Conservation (phyloP, 441 rosid species). For the Pelargonium fulgidum region DNA sequence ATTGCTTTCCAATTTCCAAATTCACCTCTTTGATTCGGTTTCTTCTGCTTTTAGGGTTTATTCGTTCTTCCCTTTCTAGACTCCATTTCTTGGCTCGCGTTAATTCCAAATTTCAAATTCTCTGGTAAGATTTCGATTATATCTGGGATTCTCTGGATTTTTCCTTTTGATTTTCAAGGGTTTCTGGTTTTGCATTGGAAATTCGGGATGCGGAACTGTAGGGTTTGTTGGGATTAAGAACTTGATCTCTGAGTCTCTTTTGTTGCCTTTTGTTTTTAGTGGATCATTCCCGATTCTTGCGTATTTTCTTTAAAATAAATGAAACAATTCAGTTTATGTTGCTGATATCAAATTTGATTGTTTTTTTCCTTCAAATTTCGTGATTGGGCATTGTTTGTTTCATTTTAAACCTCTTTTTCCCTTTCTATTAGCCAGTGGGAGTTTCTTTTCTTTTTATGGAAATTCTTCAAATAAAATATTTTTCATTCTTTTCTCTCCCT, state of each 20-base stretch:
- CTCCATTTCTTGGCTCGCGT: not conserved
- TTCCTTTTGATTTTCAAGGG: not conserved
- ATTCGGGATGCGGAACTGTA: slow-evolving; percentile 1
- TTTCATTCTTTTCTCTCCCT: not conserved
- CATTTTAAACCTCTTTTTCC: not conserved
- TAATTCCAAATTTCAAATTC: not conserved
- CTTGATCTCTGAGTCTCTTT: not conserved
- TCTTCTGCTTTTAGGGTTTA: slow-evolving; percentile 6
- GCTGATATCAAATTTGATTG: not conserved
- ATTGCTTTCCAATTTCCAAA: not conserved
- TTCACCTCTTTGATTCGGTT: not conserved
- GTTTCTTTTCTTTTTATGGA: not conserved
- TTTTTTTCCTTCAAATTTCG: not conserved
- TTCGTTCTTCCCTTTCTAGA: not conserved
- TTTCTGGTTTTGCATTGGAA: slow-evolving; percentile 2
- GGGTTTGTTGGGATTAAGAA: slow-evolving; percentile 4
- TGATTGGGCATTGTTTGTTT: not conserved
- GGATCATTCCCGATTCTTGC: not conserved
- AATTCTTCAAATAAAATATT: not conserved
- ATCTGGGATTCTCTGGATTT: not conserved
- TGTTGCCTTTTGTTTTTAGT: not conserved
- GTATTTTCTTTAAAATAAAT: not conserved
- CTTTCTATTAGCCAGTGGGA: not conserved
- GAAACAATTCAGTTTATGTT: not conserved
- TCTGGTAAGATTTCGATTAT: not conserved